Base-by-base conservation (phyloP, 1,139 yeast species). In the Chernovozyma aurita region DNA sequence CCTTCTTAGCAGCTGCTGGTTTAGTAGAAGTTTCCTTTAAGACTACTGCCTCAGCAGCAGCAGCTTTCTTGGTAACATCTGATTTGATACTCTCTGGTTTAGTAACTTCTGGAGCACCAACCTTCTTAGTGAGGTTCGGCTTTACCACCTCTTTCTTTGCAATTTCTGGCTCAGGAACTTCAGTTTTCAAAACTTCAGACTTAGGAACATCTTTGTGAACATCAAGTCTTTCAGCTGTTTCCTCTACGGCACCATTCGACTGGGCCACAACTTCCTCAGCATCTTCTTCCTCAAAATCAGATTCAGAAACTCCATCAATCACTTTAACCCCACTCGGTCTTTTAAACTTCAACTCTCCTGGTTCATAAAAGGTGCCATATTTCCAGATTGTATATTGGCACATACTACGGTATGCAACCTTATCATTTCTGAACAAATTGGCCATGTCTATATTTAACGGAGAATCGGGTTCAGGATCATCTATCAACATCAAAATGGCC, bases 361-460 rank as follows among this genome's bases (percentile, higher is more conserved):
- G 25, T 14, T 28, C 21, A 24, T 30, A 21, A 28, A 54, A 43
- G 4, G 57, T 57, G 20, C 50, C 58, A 46, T 61, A 53, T 42
- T 68, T 70, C 64, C 71, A 66, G 9, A 82, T 72, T 45, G 76
- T 80, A 55, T 80, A 85, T 33, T 73, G 74, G 3, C 83, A 76
- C 47, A 85, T 59, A 28, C 80, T 79, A 39, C 76, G 70, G 48
- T 82, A 84, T 0, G 95, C 76, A 8, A 48, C 41, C 33, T 55
- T 57, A 24, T 78, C 80, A 34, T 65, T 55, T 40, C 90, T 70
- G 40, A 73, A 71, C 34, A 88, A 57, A 49, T 83, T 85, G n/a
- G 95, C 94, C 55, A 86, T 76, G 54, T 88, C 97, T 20, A 88
- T 72, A 52, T 88, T 86, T 33, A 88, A 63, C 1, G 97, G 97